A percentile compares a stretch with the other conserved stretches of the same genome.
These are phyloP conservation scores for Alternaria burnsii DNA, from an alignment of 2,329 filamentous ascomycete genomes.

Conservation along the genomic window DNA sequence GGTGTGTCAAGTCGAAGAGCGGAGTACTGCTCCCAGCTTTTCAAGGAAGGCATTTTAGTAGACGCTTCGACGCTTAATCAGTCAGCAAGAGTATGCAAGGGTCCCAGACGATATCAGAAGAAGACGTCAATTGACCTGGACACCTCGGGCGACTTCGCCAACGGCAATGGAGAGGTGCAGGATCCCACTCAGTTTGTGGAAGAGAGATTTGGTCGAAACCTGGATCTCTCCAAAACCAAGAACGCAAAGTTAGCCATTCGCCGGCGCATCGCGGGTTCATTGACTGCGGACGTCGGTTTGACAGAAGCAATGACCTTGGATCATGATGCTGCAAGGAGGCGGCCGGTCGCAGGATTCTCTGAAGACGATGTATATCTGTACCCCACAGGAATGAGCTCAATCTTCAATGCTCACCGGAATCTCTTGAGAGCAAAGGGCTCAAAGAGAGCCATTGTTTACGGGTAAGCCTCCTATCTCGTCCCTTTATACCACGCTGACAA, in stretches of 20 bases:
- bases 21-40: slow-evolving; percentile 83
- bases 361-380: slow-evolving; percentile 91
- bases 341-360: slow-evolving; percentile 68
- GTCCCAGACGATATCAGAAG: slow-evolving; percentile 82
- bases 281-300: slow-evolving; percentile 76
- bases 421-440: slow-evolving; percentile 70
- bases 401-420: slow-evolving; percentile 84
- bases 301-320: slow-evolving; percentile 65
- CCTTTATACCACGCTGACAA: slow-evolving; percentile 7
- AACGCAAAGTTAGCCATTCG: slow-evolving; percentile 87
- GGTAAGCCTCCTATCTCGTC: slow-evolving; percentile 52
- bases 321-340: slow-evolving; percentile 50
- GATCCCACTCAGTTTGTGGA: slow-evolving; percentile 87
- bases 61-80: slow-evolving; percentile 54
- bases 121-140: slow-evolving; percentile 60
- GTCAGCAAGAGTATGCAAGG: slow-evolving; percentile 64
- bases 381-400: slow-evolving; percentile 92
- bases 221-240: slow-evolving; percentile 79
- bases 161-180: slow-evolving; percentile 55
- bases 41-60: slow-evolving; percentile 73
- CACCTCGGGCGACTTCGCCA: slow-evolving; percentile 19
- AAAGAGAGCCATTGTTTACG: slow-evolving; percentile 86
- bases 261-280: slow-evolving; percentile 85
- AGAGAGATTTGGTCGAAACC: slow-evolving; percentile 90
- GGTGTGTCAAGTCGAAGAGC: slow-evolving; percentile 90